Conservation (phyloP, 2,329 filamentous ascomycete species). For the Sporothrix inflata region DNA sequence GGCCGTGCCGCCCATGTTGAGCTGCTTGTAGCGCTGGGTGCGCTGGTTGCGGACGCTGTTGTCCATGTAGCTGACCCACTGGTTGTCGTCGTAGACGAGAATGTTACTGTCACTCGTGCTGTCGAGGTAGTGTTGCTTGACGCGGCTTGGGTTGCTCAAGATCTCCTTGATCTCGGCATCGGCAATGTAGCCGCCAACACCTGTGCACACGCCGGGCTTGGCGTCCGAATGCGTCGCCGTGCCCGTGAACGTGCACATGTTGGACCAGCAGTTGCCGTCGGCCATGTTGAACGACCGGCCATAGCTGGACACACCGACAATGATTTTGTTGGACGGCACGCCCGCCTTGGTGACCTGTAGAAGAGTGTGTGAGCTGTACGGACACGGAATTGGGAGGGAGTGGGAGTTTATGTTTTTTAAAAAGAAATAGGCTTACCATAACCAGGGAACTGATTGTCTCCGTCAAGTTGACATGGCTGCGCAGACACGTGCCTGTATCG, state of each 20-base stretch:
- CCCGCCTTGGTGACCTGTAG: too few relatives aligned
- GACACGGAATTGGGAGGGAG: too few relatives aligned
- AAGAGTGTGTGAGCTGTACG: too few relatives aligned
- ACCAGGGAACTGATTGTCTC: slow-evolving; percentile 41
- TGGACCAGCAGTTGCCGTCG: slow-evolving; percentile 37
- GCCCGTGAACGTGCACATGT: slow-evolving; percentile 43
- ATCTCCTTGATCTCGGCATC: slow-evolving; percentile 10
- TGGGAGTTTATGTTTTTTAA: too few relatives aligned
- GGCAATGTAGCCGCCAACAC: slow-evolving; percentile 43
- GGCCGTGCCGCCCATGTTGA: not conserved
- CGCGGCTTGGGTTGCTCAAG: not conserved
- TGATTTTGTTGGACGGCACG: slow-evolving; percentile 40
- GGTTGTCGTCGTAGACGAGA: not conserved
- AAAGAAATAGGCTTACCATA: too few relatives aligned
- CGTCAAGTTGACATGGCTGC: slow-evolving; percentile 45
- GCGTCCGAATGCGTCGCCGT: slow-evolving; percentile 37
- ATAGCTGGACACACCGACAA: slow-evolving; percentile 43
- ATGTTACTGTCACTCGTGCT: not conserved
- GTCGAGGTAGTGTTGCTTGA: not conserved
- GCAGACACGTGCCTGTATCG: slow-evolving; percentile 38
- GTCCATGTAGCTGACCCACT: not conserved
- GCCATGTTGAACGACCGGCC: slow-evolving; percentile 43
- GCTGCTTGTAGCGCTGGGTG: not conserved
- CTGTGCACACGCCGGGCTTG: slow-evolving; percentile 42
- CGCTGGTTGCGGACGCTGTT: not conserved